These are phyloP conservation scores for Trichothecium sympodiale DNA, from an alignment of 2,329 filamentous ascomycete species.

Conservation along the genomic window DNA sequence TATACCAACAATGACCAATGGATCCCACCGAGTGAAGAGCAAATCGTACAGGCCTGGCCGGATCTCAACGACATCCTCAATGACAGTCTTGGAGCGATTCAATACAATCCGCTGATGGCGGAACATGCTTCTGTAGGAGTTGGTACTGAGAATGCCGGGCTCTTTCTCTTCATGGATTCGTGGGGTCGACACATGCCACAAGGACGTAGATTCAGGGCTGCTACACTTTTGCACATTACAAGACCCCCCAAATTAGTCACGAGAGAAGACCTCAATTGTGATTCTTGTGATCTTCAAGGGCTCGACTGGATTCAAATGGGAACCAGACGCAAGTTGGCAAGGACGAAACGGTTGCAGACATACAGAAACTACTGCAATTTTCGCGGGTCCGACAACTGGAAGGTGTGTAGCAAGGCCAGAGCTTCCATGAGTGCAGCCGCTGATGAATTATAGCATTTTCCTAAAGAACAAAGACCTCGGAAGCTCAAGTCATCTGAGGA, in stretches of 20 bases:
- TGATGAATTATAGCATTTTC: conserved; percentile 8
- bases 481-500: conserved; percentile 28
- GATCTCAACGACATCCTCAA: no score
- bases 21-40: no score
- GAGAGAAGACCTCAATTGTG: conserved; percentile 40
- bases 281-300: conserved; percentile 47
- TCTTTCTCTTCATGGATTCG: no score
- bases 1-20: no score
- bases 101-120: no score
- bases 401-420: conserved; percentile 26
- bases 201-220: no score
- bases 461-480: not conserved
- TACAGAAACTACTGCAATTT: conserved; percentile 50
- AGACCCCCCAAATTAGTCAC: conserved; percentile 13
- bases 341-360: conserved; percentile 31
- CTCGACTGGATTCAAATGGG: conserved; percentile 45
- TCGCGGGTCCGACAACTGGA: conserved; percentile 32
- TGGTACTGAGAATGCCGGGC: no score
- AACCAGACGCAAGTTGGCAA: conserved; percentile 36
- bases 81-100: no score
- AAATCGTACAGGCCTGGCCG: no score
- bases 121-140: no score
- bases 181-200: no score
- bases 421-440: conserved; percentile 6
- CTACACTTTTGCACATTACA: no score